Evolutionary conservation across 1,139 yeast genomes (phyloP).

Genomic region (Ogataea hybrid): DNA sequence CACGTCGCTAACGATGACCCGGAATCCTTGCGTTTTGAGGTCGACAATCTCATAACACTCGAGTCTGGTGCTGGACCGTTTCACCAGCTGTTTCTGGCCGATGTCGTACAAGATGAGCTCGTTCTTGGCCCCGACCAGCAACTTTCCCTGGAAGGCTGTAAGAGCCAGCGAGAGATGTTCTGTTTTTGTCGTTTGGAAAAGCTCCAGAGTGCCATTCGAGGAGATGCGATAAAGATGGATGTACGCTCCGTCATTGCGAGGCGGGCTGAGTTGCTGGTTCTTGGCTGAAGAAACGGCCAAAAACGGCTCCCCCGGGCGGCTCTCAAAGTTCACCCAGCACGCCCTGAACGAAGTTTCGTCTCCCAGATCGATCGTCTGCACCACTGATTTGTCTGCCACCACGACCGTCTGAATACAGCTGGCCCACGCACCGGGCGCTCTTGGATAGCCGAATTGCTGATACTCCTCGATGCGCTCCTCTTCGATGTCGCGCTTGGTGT

Average conservation of each 20-base stretch:
- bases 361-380: conserved; percentile 42
- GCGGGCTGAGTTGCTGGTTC: conserved; percentile 40
- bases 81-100: conserved; percentile 76
- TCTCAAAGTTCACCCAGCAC: conserved; percentile 36
- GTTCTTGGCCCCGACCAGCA: conserved; percentile 59
- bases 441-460: conserved; percentile 43
- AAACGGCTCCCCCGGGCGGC: conserved; percentile 35
- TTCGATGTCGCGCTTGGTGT: conserved; percentile 23
- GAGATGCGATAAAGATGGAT: conserved; percentile 45
- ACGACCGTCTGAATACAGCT: conserved; percentile 56
- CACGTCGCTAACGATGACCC: conserved; percentile 69
- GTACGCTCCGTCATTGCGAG: conserved; percentile 33
- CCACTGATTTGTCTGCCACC: conserved; percentile 35
- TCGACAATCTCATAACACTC: conserved; percentile 46
- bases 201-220: conserved; percentile 40
- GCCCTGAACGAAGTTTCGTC: conserved; percentile 43
- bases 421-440: conserved; percentile 38
- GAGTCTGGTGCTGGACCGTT: conserved; percentile 52
- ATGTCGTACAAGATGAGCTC: conserved; percentile 63
- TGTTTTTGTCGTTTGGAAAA: conserved; percentile 63
- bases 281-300: conserved; percentile 50
- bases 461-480: conserved; percentile 24
- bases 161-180: conserved; percentile 51
- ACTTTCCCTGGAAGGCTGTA: conserved; percentile 54
- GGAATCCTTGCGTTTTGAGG: conserved; percentile 51